These are phyloP conservation scores for Aristolochia contorta DNA, from an alignment of 164 flowering plant genomes.

Conservation along the genomic window DNA sequence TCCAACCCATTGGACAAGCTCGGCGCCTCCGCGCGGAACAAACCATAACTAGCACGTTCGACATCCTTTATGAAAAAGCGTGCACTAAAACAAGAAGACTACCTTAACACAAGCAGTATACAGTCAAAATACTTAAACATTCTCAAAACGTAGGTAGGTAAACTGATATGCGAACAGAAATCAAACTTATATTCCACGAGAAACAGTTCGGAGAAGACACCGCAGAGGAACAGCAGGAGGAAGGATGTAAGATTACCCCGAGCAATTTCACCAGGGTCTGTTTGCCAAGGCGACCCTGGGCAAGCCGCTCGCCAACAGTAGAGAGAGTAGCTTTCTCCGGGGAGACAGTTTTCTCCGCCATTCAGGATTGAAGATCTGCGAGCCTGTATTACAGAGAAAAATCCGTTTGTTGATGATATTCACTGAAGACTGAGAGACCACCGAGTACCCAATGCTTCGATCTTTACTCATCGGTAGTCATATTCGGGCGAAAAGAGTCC, in stretches of 20 bases:
- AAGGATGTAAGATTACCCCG: constrained; percentile 25
- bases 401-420: too few relatives aligned
- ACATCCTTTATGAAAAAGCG: too few relatives aligned
- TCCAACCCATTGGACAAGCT: too few relatives aligned
- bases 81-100: background rate
- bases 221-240: background rate
- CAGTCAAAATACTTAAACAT: background rate
- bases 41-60: too few relatives aligned
- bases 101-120: background rate
- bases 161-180: background rate
- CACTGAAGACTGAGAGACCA: background rate
- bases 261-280: constrained; percentile 61
- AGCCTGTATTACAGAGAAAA: too few relatives aligned
- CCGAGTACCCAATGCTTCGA: background rate
- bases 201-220: background rate
- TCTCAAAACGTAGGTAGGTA: background rate
- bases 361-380: constrained; percentile 5
- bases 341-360: constrained; percentile 31
- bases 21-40: too few relatives aligned
- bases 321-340: constrained; percentile 25
- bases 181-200: background rate
- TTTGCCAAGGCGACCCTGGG: constrained; percentile 50
- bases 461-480: background rate
- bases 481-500: background rate
- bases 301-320: constrained; percentile 48